Percentiles rank a stretch among this genome's conserved stretches.
Evolutionary conservation across 495 filamentous ascomycete genomes (phyloP).

Genomic region (Lophiotrema nucula): DNA sequence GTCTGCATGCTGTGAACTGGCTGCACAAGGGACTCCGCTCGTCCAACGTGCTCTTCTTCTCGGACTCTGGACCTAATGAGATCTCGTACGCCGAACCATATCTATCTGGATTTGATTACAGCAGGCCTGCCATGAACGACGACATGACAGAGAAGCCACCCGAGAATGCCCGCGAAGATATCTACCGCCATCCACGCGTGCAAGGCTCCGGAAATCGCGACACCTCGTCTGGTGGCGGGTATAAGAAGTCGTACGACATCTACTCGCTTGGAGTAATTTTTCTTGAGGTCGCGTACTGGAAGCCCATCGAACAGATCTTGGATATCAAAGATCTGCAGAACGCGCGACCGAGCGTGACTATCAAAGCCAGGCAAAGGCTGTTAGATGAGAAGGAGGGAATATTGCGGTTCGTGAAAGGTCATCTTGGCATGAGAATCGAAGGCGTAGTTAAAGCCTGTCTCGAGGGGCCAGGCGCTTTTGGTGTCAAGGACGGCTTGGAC

Average conservation of each 20-base stretch:
- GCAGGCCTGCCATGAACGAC: conserved; percentile 49
- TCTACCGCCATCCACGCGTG: conserved; percentile 55
- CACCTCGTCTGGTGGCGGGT: conserved; percentile 37
- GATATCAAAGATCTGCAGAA: conserved; percentile 35
- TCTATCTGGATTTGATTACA: conserved; percentile 56
- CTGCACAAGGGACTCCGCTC: conserved; percentile 57
- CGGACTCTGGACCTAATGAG: conserved; percentile 34
- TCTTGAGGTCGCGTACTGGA: conserved; percentile 54
- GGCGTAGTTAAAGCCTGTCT: conserved; percentile 39
- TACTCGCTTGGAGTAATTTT: conserved; percentile 52
- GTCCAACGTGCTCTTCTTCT: conserved; percentile 55
- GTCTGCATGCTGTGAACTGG: conserved; percentile 57
- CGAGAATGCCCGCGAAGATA: conserved; percentile 46
- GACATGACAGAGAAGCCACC: conserved; percentile 54
- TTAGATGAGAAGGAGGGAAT: conserved; percentile 28
- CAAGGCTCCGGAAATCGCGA: conserved; percentile 33
- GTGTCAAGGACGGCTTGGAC: conserved; percentile 28
- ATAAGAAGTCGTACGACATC: conserved; percentile 52
- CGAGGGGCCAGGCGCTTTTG: conserved; percentile 38
- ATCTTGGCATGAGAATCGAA: conserved; percentile 38
- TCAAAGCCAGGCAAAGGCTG: conserved; percentile 22
- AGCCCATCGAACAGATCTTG: conserved; percentile 46
- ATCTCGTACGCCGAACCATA: conserved; percentile 42
- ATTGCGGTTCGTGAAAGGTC: conserved; percentile 29
- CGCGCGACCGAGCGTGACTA: conserved; percentile 24